A percentile compares a stretch with the other conserved stretches of the same genome.
These are phyloP conservation scores for Sclerotinia spermophila DNA, from an alignment of 2,329 filamentous ascomycete genomes.

Conservation along the genomic window DNA sequence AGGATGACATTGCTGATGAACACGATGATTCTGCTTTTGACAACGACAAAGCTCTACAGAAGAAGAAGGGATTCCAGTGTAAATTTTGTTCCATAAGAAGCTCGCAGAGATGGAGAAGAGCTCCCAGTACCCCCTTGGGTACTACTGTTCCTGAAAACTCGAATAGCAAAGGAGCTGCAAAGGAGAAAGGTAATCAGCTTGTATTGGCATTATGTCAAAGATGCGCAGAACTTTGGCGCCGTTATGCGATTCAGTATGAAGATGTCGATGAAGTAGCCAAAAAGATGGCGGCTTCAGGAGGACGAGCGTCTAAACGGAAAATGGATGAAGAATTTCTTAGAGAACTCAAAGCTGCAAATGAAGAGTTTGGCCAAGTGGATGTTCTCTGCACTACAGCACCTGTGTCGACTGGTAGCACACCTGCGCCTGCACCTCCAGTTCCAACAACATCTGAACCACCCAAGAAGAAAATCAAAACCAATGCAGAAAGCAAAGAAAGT, in stretches of 20 bases:
- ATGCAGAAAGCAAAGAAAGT: conserved; percentile 46
- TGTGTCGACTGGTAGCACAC: conserved; percentile 28
- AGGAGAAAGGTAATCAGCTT: conserved; percentile 72
- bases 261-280: conserved; percentile 87
- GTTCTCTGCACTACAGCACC: conserved; percentile 33
- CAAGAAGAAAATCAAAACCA: conserved; percentile 60
- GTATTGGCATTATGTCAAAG: conserved; percentile 83
- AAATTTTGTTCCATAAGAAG: conserved; percentile 82
- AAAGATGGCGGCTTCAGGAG: conserved; percentile 76
- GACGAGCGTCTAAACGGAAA: conserved; percentile 79
- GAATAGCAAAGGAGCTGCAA: conserved; percentile 55
- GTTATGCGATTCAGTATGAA: conserved; percentile 95
- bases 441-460: conserved; percentile 49
- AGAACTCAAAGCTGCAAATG: conserved; percentile 64
- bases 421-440: conserved; percentile 26
- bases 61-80: conserved; percentile 84
- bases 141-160: conserved; percentile 64
- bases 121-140: conserved; percentile 71
- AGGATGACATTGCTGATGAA: conserved; percentile 90
- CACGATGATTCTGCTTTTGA: conserved; percentile 96
- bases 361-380: conserved; percentile 49
- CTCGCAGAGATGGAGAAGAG: conserved; percentile 88
- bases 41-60: conserved; percentile 69
- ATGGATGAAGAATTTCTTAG: conserved; percentile 88
- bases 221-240: conserved; percentile 90